phyloP scores from a whole-genome alignment of 75 land plant species.

The Larix kaempferi region DNA sequence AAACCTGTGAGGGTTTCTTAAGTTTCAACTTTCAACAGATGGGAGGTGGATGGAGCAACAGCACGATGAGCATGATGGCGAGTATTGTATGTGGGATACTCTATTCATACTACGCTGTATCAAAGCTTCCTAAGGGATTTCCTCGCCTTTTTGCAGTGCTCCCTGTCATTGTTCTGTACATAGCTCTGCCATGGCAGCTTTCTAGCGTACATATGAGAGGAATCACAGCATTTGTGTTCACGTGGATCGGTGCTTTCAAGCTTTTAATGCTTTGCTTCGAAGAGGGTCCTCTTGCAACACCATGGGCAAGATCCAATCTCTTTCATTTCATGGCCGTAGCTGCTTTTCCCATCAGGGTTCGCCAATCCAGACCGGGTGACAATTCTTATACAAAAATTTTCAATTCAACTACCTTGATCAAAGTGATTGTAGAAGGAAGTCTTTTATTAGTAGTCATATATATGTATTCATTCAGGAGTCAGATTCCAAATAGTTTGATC shows the following conservation, averaged over 20 bases:
- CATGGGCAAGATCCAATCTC: constrained; percentile 15
- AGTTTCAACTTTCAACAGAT: too few species aligned
- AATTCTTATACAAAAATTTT: neutral
- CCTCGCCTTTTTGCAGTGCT: constrained; percentile 39
- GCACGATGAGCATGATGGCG: too few species aligned
- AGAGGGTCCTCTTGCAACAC: constrained; percentile 39
- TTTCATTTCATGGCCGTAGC: constrained; percentile 28
- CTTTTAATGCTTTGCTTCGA: constrained; percentile 68
- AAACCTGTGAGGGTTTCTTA: too few species aligned
- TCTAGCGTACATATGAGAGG: constrained; percentile 34
- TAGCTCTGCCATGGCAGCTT: constrained; percentile 25
- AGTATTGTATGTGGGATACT: neutral
- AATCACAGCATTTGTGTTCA: constrained; percentile 42
- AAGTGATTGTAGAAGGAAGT: constrained; percentile 2
- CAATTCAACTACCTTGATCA: neutral
- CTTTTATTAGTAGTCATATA: constrained; percentile 11
- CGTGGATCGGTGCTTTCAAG: constrained; percentile 68
- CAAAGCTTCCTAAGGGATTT: constrained; percentile 38
- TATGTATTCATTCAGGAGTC: constrained; percentile 7
- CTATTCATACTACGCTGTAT: constrained; percentile 21
- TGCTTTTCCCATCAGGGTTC: constrained; percentile 41
- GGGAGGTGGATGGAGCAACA: too few species aligned
- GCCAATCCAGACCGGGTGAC: neutral
- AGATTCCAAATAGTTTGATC: constrained; percentile 12
- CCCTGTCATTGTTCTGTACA: constrained; percentile 50